A percentile compares a stretch with the other conserved stretches of the same genome.
Evolutionary conservation across 2,329 filamentous ascomycete genomes (phyloP).

Genomic region (Ascochyta pisi): DNA sequence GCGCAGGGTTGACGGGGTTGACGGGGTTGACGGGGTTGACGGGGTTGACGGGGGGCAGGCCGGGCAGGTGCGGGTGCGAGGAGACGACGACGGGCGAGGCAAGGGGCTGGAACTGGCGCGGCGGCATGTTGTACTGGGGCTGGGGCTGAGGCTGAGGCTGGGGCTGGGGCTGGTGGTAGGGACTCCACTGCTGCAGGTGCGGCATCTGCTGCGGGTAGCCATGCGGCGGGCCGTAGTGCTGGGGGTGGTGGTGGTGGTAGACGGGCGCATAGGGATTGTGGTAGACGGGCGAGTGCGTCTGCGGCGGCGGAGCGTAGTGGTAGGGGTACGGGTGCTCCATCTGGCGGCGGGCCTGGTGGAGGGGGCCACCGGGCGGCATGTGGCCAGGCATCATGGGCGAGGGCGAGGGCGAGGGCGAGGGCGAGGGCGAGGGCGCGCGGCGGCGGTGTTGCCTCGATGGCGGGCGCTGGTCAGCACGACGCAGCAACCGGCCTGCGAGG

Average conservation of each 20-base stretch:
- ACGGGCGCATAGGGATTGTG: constrained; percentile 46
- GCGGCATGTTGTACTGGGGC: constrained; percentile 50
- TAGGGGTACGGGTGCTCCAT: constrained; percentile 40
- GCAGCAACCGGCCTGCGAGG: constrained; percentile 49
- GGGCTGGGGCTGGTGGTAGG: constrained; percentile 49
- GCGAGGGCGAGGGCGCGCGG: constrained; percentile 52
- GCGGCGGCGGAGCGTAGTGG: constrained; percentile 44
- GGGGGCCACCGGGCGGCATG: constrained; percentile 47
- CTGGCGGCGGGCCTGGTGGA: constrained; percentile 52
- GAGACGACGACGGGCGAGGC: constrained; percentile 56
- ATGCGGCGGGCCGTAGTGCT: constrained; percentile 51
- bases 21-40: constrained; percentile 43
- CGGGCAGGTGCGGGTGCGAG: constrained; percentile 54
- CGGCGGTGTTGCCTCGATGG: constrained; percentile 48
- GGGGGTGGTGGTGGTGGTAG: constrained; percentile 35
- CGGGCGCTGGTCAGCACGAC: constrained; percentile 46
- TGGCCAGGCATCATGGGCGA: constrained; percentile 72
- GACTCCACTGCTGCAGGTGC: constrained; percentile 50
- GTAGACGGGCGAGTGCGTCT: constrained; percentile 48
- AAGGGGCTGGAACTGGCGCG: constrained; percentile 48
- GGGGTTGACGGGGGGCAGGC: constrained; percentile 50
- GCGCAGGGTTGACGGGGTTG: constrained; percentile 42
- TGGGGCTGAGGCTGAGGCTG: constrained; percentile 48
- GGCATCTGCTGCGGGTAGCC: constrained; percentile 48
- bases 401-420: constrained; percentile 29